Conservation (phyloP, 179 eudicot genomes). For the Drosera spatulata region DNA sequence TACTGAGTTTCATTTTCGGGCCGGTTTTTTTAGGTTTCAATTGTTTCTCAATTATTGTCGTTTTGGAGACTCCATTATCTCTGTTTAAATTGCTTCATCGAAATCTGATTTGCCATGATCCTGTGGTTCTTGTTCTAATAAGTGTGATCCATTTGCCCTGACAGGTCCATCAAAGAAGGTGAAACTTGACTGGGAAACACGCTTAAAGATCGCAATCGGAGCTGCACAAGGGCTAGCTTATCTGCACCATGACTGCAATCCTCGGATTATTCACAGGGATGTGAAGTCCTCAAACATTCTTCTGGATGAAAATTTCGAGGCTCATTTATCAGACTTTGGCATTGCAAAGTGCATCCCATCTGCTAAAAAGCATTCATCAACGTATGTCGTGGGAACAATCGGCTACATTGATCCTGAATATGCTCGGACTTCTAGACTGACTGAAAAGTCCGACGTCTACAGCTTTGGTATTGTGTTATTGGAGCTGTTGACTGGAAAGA, state of each 20-base stretch:
- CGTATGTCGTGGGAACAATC: slow-evolving; percentile 54
- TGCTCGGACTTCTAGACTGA: slow-evolving; percentile 56
- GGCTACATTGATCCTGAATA: slow-evolving; percentile 71
- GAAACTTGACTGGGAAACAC: slow-evolving; percentile 61
- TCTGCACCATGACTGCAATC: slow-evolving; percentile 65
- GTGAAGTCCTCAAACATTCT: slow-evolving; percentile 62
- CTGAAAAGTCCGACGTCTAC: slow-evolving; percentile 6
- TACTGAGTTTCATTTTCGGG: neutral
- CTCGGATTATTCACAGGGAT: slow-evolving; percentile 58
- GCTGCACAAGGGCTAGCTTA: slow-evolving; percentile 71
- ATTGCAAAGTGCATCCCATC: slow-evolving; percentile 44
- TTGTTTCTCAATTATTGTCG: no score
- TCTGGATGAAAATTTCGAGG: slow-evolving; percentile 51
- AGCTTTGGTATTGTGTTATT: slow-evolving; percentile 61
- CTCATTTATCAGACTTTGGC: slow-evolving; percentile 61
- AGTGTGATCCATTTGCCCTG: neutral
- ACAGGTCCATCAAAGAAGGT: slow-evolving; percentile 47
- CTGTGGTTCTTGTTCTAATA: no score
- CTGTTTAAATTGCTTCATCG: neutral
- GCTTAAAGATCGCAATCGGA: slow-evolving; percentile 51
- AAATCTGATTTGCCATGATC: no score
- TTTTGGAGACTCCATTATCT: neutral
- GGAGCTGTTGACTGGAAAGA: slow-evolving; percentile 54
- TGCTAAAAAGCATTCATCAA: slow-evolving; percentile 53
- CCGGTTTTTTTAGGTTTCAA: neutral